Conservation (phyloP, 345 rosid genomes). For the Dipteronia sinensis region DNA sequence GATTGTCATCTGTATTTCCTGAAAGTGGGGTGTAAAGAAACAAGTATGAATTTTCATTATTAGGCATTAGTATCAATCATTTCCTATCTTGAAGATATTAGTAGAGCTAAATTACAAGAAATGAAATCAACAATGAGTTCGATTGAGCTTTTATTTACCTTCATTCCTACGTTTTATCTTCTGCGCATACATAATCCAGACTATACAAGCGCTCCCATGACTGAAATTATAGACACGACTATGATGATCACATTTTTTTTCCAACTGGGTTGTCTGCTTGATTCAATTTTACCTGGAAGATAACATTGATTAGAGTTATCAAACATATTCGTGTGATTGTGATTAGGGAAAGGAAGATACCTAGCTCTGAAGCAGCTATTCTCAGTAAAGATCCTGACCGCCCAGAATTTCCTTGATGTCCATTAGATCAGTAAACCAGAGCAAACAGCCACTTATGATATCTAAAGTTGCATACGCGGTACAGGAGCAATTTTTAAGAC, state of each 20-base stretch:
- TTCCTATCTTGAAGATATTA: too few relatives aligned
- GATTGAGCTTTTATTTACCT: constrained; percentile 3
- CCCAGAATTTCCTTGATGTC: background rate
- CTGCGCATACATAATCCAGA: constrained; percentile 13
- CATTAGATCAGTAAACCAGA: background rate
- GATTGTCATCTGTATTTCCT: background rate
- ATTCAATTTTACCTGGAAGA: background rate
- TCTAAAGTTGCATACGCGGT: background rate
- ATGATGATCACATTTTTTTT: constrained; percentile 17
- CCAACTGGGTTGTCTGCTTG: background rate
- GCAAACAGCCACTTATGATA: background rate
- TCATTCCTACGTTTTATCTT: constrained; percentile 12
- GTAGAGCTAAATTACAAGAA: too few relatives aligned
- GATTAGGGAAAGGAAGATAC: background rate
- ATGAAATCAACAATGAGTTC: background rate
- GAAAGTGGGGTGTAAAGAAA: too few relatives aligned
- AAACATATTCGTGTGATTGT: background rate
- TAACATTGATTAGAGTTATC: background rate
- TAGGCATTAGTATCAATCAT: too few relatives aligned
- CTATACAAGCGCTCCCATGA: background rate
- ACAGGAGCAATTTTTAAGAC: background rate
- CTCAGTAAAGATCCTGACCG: background rate
- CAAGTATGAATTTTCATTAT: too few relatives aligned
- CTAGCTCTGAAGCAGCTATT: background rate
- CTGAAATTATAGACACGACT: constrained; percentile 20